Evolutionary conservation across 2,329 filamentous ascomycete species (phyloP).

Genomic region (Falciphora oryzae): DNA sequence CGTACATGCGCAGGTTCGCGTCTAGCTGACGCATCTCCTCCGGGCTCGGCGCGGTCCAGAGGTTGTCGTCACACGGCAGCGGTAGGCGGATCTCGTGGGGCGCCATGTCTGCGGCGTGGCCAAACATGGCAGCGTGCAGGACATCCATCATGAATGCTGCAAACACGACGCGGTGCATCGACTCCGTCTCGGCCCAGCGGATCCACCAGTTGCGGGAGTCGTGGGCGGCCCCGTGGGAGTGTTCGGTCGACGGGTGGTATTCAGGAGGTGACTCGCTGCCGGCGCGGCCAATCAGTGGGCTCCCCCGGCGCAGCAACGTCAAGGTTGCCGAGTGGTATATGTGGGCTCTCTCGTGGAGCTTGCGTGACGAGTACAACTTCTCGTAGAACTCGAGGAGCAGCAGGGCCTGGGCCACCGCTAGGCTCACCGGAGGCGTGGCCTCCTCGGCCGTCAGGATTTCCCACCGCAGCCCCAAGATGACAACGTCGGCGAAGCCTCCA

Average conservation of each 20-base stretch:
- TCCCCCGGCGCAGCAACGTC: constrained; percentile 78
- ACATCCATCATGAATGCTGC: constrained; percentile 87
- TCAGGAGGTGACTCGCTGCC: constrained; percentile 75
- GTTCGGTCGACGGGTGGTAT: constrained; percentile 33
- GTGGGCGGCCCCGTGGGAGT: constrained; percentile 23
- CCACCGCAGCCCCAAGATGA: constrained; percentile 69
- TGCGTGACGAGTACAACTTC: constrained; percentile 81
- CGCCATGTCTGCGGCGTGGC: constrained; percentile 84
- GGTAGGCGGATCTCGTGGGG: constrained; percentile 83
- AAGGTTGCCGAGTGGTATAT: constrained; percentile 85
- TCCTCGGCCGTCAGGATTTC: constrained; percentile 78
- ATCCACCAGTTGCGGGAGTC: constrained; percentile 63
- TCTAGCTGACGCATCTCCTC: constrained; percentile 73
- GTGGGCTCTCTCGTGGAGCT: constrained; percentile 79
- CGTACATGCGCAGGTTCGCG: constrained; percentile 68
- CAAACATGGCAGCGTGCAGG: constrained; percentile 87
- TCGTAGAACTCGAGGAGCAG: constrained; percentile 83
- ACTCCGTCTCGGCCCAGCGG: constrained; percentile 83
- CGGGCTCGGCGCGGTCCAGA: constrained; percentile 78
- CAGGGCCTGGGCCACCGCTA: constrained; percentile 85
- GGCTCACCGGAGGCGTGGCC: constrained; percentile 73
- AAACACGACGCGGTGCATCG: constrained; percentile 80
- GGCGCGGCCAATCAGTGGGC: constrained; percentile 74
- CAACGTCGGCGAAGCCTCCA: constrained; percentile 48
- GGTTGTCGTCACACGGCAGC: constrained; percentile 77